Evolutionary conservation across 352 stramenopile species (phyloP).

Genomic region (Pythium chondricola): DNA sequence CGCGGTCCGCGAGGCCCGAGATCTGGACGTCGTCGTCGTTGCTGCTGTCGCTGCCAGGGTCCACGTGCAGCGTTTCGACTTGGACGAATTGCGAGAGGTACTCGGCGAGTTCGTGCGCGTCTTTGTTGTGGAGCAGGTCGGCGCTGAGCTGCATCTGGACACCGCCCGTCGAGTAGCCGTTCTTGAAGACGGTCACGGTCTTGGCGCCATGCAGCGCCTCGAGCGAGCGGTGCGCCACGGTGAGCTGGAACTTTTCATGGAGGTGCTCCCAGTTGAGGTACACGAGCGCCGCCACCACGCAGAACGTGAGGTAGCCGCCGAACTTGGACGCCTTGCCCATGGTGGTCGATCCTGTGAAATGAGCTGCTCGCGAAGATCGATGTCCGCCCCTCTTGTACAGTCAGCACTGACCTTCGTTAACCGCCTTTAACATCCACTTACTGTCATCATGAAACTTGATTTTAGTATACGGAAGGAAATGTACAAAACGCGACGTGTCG

Average conservation of each 20-base stretch:
- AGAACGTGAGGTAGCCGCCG: constrained; percentile 31
- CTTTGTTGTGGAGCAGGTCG: constrained; percentile 46
- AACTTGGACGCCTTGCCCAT: constrained; percentile 53
- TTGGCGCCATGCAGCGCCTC: constrained; percentile 36
- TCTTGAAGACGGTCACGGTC: constrained; percentile 71
- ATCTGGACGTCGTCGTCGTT: no score
- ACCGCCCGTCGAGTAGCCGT: constrained; percentile 70
- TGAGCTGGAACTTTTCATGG: constrained; percentile 59
- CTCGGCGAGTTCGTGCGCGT: constrained; percentile 46
- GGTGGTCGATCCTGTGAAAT: background rate
- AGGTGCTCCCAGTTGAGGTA: constrained; percentile 54
- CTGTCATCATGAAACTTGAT: constrained; percentile 1
- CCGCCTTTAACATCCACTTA: constrained; percentile 5
- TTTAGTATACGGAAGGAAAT: background rate
- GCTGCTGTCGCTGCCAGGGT: no score
- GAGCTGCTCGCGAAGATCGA: background rate
- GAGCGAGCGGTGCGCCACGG: constrained; percentile 47
- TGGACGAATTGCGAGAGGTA: constrained; percentile 81
- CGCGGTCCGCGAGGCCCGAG: constrained; percentile 53
- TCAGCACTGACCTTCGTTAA: background rate
- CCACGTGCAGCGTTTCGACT: no score
- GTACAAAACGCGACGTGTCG: background rate
- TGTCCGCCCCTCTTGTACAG: background rate
- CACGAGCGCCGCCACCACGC: constrained; percentile 31
- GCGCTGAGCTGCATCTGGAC: constrained; percentile 65